These are phyloP conservation scores for Alopecurus myosuroides DNA, from an alignment of 176 grass and related monocot genomes.

Conservation along the genomic window DNA sequence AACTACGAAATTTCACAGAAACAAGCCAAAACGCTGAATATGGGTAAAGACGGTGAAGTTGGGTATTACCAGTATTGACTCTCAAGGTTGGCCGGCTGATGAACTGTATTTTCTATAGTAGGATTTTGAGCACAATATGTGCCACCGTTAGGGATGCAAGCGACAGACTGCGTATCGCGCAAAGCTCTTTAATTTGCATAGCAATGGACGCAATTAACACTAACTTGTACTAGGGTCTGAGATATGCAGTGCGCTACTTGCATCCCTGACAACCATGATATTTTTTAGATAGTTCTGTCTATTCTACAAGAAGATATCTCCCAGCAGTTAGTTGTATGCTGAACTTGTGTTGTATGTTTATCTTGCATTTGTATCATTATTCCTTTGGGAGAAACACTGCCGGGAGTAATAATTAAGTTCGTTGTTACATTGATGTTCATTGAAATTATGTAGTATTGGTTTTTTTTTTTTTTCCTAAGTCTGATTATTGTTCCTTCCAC, in stretches of 20 bases:
- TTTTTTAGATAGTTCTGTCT: neutral
- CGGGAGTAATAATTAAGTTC: slow-evolving; percentile 68
- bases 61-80: neutral
- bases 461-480: slow-evolving; percentile 81
- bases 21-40: neutral
- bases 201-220: neutral
- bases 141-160: neutral
- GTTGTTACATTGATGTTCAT: slow-evolving; percentile 62
- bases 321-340: neutral
- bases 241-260: neutral
- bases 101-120: neutral
- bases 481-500: neutral
- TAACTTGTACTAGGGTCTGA: neutral
- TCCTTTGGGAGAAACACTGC: slow-evolving; percentile 41
- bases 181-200: neutral
- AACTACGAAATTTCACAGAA: neutral
- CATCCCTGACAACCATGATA: neutral
- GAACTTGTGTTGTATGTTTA: neutral
- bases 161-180: too few relatives aligned
- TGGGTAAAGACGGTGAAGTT: neutral
- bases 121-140: slow-evolving; percentile 3
- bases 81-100: neutral
- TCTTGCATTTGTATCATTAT: slow-evolving; percentile 21
- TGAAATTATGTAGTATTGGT: slow-evolving; percentile 58
- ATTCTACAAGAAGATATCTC: neutral